phyloP scores from a whole-genome alignment of 495 filamentous ascomycete genomes.

The Bombardia bombarda region DNA sequence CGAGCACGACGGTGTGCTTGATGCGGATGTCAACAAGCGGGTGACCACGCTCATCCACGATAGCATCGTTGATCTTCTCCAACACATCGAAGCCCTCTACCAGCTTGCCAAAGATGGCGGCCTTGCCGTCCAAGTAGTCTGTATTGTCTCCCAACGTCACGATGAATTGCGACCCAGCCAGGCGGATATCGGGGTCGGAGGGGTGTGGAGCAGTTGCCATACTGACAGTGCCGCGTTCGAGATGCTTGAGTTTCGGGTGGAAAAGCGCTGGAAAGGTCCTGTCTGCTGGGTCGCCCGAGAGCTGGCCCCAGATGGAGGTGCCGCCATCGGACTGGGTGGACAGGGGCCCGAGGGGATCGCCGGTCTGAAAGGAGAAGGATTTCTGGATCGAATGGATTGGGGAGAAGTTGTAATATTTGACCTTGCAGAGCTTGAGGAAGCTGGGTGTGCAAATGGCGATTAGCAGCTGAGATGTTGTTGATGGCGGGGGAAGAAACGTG shows the following conservation, averaged over 20 bases:
- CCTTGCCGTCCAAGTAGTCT: slow-evolving; percentile 83
- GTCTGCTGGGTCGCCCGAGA: slow-evolving; percentile 58
- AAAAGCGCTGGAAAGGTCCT: slow-evolving; percentile 78
- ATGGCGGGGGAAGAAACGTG: not conserved
- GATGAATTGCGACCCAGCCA: slow-evolving; percentile 84
- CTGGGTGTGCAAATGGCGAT: slow-evolving; percentile 45
- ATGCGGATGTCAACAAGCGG: slow-evolving; percentile 89
- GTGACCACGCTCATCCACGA: slow-evolving; percentile 74
- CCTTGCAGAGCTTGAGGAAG: slow-evolving; percentile 95
- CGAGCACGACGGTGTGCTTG: slow-evolving; percentile 79
- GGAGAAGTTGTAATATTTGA: slow-evolving; percentile 97
- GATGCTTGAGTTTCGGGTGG: slow-evolving; percentile 76
- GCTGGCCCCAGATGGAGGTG: slow-evolving; percentile 79
- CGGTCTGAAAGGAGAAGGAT: slow-evolving; percentile 90
- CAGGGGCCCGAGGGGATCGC: slow-evolving; percentile 82
- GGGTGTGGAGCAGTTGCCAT: slow-evolving; percentile 80
- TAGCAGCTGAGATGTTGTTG: slow-evolving; percentile 33
- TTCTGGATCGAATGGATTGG: slow-evolving; percentile 83
- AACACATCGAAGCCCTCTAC: slow-evolving; percentile 88
- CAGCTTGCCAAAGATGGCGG: slow-evolving; percentile 88
- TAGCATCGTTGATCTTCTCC: slow-evolving; percentile 87
- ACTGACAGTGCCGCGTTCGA: slow-evolving; percentile 81
- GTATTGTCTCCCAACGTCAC: slow-evolving; percentile 80
- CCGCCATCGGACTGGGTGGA: slow-evolving; percentile 81
- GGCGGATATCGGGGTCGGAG: slow-evolving; percentile 68